These are phyloP conservation scores for Artemisia tridentata DNA, from an alignment of 129 eudicot species.

Conservation along the genomic window DNA sequence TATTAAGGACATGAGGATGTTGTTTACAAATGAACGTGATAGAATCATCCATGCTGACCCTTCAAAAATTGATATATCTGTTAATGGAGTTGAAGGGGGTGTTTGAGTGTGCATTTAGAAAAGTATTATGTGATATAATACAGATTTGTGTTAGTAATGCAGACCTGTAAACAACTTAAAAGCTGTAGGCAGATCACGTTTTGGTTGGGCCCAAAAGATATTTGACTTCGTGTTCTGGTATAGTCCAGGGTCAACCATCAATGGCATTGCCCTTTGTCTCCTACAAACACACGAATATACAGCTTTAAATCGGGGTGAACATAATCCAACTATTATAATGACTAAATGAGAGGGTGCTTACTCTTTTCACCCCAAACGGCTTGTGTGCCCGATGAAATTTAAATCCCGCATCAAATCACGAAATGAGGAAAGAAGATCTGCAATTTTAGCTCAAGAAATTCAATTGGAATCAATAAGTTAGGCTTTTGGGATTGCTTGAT, in stretches of 20 bases:
- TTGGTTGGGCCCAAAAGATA: constrained; percentile 66
- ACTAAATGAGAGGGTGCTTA: constrained; percentile 33
- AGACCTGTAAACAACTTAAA: constrained; percentile 84
- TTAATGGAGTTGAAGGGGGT: neutral
- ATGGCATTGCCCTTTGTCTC: constrained; percentile 78
- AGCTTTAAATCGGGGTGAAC: neutral
- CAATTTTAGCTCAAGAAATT: constrained; percentile 24
- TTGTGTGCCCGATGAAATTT: constrained; percentile 79
- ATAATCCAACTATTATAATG: neutral
- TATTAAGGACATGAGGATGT: constrained; percentile 66
- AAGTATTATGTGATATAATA: neutral
- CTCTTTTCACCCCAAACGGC: constrained; percentile 87
- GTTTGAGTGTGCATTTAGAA: neutral
- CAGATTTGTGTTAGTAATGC: neutral
- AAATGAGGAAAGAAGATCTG: constrained; percentile 77
- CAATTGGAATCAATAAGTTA: neutral
- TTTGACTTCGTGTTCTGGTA: constrained; percentile 68
- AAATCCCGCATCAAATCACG: constrained; percentile 56
- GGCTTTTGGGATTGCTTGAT: neutral
- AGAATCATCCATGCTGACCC: constrained; percentile 97
- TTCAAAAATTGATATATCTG: constrained; percentile 20
- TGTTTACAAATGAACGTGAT: constrained; percentile 79
- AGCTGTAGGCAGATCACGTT: constrained; percentile 65
- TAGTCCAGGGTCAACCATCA: constrained; percentile 92
- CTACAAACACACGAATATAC: constrained; percentile 44